Percentiles rank a stretch among this genome's conserved stretches.
Conservation (phyloP, 257 asterid species). For the Capsicum pubescens region DNA sequence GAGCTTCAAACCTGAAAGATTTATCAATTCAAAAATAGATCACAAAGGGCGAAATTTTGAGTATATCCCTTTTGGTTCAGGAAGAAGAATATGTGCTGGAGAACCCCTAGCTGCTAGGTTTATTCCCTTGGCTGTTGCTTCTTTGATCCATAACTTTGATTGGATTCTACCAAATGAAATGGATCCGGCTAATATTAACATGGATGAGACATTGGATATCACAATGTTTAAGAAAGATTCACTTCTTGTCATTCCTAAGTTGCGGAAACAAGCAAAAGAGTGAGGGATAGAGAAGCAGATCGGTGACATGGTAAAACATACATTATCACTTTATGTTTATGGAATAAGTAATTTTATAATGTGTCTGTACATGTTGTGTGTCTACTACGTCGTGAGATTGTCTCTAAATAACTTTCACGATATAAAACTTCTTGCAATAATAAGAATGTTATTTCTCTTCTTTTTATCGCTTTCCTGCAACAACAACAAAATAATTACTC, state of each 20-base stretch:
- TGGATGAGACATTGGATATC: slow-evolving; percentile 26
- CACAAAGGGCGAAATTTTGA: slow-evolving; percentile 15
- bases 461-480: too few species aligned
- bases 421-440: neutral
- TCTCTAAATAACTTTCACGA: neutral
- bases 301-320: neutral
- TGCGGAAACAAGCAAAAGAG: neutral
- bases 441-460: too few species aligned
- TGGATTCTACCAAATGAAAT: slow-evolving; percentile 32
- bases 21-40: slow-evolving; percentile 25
- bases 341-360: too few species aligned
- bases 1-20: slow-evolving; percentile 25
- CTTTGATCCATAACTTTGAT: slow-evolving; percentile 10
- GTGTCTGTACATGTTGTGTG: neutral
- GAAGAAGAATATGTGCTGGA: slow-evolving; percentile 32
- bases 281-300: neutral
- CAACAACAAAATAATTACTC: too few species aligned
- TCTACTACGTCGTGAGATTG: neutral
- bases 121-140: slow-evolving; percentile 26
- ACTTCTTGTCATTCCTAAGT: slow-evolving; percentile 25
- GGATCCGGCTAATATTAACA: neutral
- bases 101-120: slow-evolving; percentile 23
- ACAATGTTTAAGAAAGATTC: slow-evolving; percentile 26
- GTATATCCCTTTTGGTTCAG: slow-evolving; percentile 26
- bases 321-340: neutral